phyloP scores from a whole-genome alignment of 2,329 filamentous ascomycete species.

The Sclerotiophoma versabilis region DNA sequence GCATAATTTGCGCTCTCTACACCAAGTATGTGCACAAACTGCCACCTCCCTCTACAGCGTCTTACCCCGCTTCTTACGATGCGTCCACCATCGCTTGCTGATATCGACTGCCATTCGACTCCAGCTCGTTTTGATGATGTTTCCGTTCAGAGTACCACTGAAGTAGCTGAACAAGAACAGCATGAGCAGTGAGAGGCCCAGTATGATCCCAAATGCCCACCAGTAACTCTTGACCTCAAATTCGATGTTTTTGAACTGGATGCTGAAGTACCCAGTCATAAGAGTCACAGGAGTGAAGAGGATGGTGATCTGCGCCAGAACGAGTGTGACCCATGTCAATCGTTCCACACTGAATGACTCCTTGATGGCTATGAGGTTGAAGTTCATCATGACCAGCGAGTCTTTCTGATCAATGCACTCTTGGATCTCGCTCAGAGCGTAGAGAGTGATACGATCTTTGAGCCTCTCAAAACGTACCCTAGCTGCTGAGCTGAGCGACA shows the following conservation, averaged over 20 bases:
- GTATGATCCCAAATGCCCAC: conserved; percentile 70
- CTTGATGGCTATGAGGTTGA: conserved; percentile 78
- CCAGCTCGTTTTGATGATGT: conserved; percentile 57
- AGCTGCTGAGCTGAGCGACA: conserved; percentile 58
- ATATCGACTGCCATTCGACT: conserved; percentile 39
- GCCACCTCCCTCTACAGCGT: conserved; percentile 5
- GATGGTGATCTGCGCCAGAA: conserved; percentile 77
- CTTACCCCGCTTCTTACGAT: conserved; percentile 33
- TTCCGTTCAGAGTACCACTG: conserved; percentile 64
- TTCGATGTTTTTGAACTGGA: conserved; percentile 66
- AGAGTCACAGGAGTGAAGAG: conserved; percentile 77
- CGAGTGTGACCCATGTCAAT: conserved; percentile 73
- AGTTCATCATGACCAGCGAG: conserved; percentile 74
- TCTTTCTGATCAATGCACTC: conserved; percentile 74
- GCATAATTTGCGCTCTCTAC: neutral
- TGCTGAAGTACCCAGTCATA: conserved; percentile 77
- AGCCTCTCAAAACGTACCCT: conserved; percentile 66
- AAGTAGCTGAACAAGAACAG: conserved; percentile 65
- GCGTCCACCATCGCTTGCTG: conserved; percentile 33
- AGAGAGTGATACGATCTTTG: conserved; percentile 64
- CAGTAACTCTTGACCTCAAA: conserved; percentile 72
- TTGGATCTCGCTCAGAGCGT: conserved; percentile 68
- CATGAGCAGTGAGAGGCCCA: conserved; percentile 64
- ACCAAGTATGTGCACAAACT: neutral
- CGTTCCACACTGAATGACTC: conserved; percentile 75